A percentile compares a stretch with the other conserved stretches of the same genome.
Conservation (phyloP, 306 rosid genomes). For the Prinsepia uniflora region DNA sequence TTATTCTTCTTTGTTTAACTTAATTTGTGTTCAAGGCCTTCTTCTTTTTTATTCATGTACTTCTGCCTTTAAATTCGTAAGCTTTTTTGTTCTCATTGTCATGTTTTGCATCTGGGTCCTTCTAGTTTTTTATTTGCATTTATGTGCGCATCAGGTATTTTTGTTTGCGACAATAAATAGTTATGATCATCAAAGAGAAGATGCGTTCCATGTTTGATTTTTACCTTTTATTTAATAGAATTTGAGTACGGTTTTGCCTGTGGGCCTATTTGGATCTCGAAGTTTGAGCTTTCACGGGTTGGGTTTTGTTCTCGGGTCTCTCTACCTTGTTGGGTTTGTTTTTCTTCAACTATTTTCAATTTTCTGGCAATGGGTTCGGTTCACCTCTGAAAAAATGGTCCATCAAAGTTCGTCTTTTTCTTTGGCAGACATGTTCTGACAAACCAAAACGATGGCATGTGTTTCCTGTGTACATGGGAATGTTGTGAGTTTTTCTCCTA, state of each 20-base stretch:
- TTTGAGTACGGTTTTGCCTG: slow-evolving; percentile 13
- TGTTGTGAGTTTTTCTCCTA: neutral
- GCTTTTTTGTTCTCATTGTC: neutral
- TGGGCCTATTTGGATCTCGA: slow-evolving; percentile 44
- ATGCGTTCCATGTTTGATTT: neutral
- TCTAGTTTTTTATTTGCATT: slow-evolving; percentile 4
- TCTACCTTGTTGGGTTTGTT: slow-evolving; percentile 2
- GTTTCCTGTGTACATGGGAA: slow-evolving; percentile 5
- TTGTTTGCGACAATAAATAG: neutral
- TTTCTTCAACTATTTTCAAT: slow-evolving; percentile 3
- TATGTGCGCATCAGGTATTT: slow-evolving; percentile 3
- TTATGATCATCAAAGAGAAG: slow-evolving; percentile 11
- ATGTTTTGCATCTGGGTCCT: slow-evolving; percentile 5
- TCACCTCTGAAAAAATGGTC: slow-evolving; percentile 19
- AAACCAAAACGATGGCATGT: slow-evolving; percentile 3
- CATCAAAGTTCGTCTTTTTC: neutral
- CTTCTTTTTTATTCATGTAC: neutral
- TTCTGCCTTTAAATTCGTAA: slow-evolving; percentile 8
- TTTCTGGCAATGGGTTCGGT: slow-evolving; percentile 17
- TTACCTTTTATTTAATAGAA: slow-evolving; percentile 1
- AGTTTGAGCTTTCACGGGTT: slow-evolving; percentile 8
- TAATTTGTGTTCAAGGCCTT: slow-evolving; percentile 9
- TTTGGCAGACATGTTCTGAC: slow-evolving; percentile 26
- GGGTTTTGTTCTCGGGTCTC: slow-evolving; percentile 9
- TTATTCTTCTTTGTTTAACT: slow-evolving; percentile 11